Conservation (phyloP, 805 yeast species). For the Candida dajiaensis region DNA sequence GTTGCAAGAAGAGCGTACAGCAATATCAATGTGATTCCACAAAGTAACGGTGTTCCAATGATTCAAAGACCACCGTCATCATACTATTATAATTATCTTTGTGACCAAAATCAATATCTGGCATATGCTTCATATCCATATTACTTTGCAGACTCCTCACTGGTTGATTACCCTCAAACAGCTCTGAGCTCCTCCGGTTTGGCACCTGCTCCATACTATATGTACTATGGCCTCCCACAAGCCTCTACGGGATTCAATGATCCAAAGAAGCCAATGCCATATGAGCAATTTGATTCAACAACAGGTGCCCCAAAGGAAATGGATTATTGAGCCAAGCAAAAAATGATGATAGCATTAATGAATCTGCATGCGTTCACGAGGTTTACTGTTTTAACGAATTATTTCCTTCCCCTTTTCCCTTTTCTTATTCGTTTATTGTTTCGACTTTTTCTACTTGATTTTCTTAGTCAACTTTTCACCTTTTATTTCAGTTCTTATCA, state of each 20-base stretch:
- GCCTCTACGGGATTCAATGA: constrained; percentile 13
- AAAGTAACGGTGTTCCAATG: constrained; percentile 1
- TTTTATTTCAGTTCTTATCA: background rate
- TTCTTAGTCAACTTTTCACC: background rate
- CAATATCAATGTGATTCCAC: constrained; percentile 8
- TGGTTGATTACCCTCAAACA: constrained; percentile 16
- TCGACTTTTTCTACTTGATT: background rate
- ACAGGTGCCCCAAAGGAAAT: constrained; percentile 5
- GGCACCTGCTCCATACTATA: constrained; percentile 26
- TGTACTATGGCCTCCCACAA: constrained; percentile 25
- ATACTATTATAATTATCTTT: constrained; percentile 24
- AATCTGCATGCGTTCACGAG: background rate
- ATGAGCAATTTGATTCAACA: constrained; percentile 4
- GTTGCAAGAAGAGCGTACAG: constrained; percentile 12
- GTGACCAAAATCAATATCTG: constrained; percentile 21
- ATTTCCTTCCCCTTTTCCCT: background rate
- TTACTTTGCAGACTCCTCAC: constrained; percentile 17
- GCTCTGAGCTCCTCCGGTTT: constrained; percentile 10
- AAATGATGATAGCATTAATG: background rate
- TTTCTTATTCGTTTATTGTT: background rate
- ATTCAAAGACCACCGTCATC: constrained; percentile 21
- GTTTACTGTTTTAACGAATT: background rate
- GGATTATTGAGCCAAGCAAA: constrained; percentile 3
- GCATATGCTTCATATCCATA: constrained; percentile 21
- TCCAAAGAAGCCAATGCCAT: constrained; percentile 2